Percentiles rank a stretch among this genome's conserved stretches.
Conservation (phyloP, 805 yeast genomes). For the Candida ficus region DNA sequence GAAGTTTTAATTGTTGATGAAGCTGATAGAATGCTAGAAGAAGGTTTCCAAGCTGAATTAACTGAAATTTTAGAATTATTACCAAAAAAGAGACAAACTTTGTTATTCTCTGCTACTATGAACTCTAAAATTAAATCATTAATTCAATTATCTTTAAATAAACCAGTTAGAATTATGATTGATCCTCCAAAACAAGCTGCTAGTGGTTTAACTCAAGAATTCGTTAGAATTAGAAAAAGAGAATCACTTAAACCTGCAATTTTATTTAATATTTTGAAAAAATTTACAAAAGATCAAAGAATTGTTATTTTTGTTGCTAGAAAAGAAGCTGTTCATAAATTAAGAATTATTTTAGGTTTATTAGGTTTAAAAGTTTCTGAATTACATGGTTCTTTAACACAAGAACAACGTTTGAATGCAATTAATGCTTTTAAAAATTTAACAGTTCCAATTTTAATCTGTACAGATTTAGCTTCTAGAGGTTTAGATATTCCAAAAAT, state of each 20-base stretch:
- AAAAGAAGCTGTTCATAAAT: slow-evolving; percentile 83
- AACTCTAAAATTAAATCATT: slow-evolving; percentile 85
- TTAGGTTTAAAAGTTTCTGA: slow-evolving; percentile 75
- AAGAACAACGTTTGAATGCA: slow-evolving; percentile 88
- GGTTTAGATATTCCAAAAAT: slow-evolving; percentile 99
- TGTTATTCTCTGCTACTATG: slow-evolving; percentile 97
- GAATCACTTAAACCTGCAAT: slow-evolving; percentile 81
- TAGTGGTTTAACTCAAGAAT: slow-evolving; percentile 84
- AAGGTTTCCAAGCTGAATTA: slow-evolving; percentile 94
- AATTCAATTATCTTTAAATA: slow-evolving; percentile 79
- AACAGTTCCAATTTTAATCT: slow-evolving; percentile 79
- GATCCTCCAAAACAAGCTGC: slow-evolving; percentile 97
- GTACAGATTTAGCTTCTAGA: slow-evolving; percentile 98
- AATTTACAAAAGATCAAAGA: slow-evolving; percentile 60
- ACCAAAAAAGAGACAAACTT: slow-evolving; percentile 89
- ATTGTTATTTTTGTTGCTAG: slow-evolving; percentile 88
- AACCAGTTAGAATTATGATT: slow-evolving; percentile 92
- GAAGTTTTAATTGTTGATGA: slow-evolving; percentile 94
- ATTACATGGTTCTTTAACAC: slow-evolving; percentile 77
- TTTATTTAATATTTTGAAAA: slow-evolving; percentile 62
- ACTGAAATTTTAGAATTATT: slow-evolving; percentile 83
- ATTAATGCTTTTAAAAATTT: slow-evolving; percentile 79
- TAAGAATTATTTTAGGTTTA: slow-evolving; percentile 71
- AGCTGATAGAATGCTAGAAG: slow-evolving; percentile 99
- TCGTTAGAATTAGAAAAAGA: slow-evolving; percentile 89